Evolutionary conservation across 2,329 filamentous ascomycete species (phyloP).

Genomic region (Geosmithia putterillii): DNA sequence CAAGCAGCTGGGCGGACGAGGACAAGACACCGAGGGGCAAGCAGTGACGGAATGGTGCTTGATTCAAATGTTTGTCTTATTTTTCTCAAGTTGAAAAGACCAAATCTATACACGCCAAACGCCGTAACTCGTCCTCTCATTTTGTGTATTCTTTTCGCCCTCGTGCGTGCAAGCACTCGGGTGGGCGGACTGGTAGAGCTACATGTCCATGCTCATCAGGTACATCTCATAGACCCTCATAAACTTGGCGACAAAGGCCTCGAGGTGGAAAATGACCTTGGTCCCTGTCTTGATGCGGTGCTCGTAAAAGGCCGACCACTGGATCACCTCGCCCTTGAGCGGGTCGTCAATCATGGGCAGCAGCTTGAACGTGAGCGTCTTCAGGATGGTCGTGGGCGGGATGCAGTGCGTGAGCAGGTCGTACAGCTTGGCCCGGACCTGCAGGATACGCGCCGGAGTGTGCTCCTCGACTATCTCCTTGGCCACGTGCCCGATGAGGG

Average conservation of each 20-base stretch:
- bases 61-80: no score
- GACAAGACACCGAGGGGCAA: no score
- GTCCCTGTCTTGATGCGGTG: slow-evolving; percentile 83
- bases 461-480: slow-evolving; percentile 88
- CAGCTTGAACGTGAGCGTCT: slow-evolving; percentile 89
- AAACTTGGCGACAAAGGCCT: slow-evolving; percentile 97
- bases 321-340: slow-evolving; percentile 83
- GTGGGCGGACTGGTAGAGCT: no score
- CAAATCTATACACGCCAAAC: no score
- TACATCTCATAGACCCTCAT: slow-evolving; percentile 94
- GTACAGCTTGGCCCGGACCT: slow-evolving; percentile 89
- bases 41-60: no score
- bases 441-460: slow-evolving; percentile 76
- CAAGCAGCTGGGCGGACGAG: no score
- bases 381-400: slow-evolving; percentile 84
- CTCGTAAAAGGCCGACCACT: slow-evolving; percentile 96
- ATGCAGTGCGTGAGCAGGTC: slow-evolving; percentile 96
- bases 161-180: no score
- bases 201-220: slow-evolving; percentile 73
- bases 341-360: slow-evolving; percentile 78
- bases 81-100: no score
- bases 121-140: no score
- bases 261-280: slow-evolving; percentile 96
- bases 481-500: slow-evolving; percentile 79
- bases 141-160: no score